phyloP scores from a whole-genome alignment of 495 filamentous ascomycete genomes.

The Penicillium lividum region DNA sequence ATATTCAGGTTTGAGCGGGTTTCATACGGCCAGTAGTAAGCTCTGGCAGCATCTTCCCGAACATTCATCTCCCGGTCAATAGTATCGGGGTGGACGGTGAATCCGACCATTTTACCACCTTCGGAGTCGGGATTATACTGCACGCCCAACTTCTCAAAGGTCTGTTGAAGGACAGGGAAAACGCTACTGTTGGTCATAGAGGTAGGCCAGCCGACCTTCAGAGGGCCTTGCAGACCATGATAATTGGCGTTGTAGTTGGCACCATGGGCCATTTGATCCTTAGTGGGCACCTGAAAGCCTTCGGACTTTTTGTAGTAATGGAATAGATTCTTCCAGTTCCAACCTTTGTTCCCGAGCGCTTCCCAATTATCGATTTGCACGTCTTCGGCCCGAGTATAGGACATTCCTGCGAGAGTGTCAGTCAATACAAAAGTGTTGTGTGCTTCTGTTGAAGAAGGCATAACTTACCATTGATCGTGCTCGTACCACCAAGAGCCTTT shows the following conservation, averaged over 20 bases:
- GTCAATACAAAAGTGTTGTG: not conserved
- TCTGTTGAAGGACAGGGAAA: constrained; percentile 27
- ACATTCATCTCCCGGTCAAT: constrained; percentile 46
- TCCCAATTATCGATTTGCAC: constrained; percentile 57
- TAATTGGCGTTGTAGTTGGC: constrained; percentile 45
- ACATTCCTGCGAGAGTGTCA: constrained; percentile 41
- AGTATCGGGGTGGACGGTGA: constrained; percentile 40
- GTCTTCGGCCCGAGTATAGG: constrained; percentile 40
- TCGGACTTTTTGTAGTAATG: constrained; percentile 58
- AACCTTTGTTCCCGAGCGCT: constrained; percentile 61
- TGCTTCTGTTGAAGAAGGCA: no score
- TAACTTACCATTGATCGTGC: constrained; percentile 49
- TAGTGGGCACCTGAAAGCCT: constrained; percentile 37
- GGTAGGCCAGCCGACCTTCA: constrained; percentile 51
- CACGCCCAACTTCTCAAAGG: constrained; percentile 32
- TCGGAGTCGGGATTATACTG: constrained; percentile 43
- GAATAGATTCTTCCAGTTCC: constrained; percentile 59
- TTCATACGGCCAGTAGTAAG: constrained; percentile 46
- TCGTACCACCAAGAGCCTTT: constrained; percentile 54
- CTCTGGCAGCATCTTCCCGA: constrained; percentile 53
- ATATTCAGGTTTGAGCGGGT: constrained; percentile 32
- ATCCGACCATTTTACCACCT: constrained; percentile 40
- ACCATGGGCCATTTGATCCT: constrained; percentile 37
- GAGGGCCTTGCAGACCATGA: constrained; percentile 46
- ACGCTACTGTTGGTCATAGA: constrained; percentile 25